A percentile compares a stretch with the other conserved stretches of the same genome.
phyloP scores from a whole-genome alignment of 108 stramenopile species.

The Fragilaria crotonensis region DNA sequence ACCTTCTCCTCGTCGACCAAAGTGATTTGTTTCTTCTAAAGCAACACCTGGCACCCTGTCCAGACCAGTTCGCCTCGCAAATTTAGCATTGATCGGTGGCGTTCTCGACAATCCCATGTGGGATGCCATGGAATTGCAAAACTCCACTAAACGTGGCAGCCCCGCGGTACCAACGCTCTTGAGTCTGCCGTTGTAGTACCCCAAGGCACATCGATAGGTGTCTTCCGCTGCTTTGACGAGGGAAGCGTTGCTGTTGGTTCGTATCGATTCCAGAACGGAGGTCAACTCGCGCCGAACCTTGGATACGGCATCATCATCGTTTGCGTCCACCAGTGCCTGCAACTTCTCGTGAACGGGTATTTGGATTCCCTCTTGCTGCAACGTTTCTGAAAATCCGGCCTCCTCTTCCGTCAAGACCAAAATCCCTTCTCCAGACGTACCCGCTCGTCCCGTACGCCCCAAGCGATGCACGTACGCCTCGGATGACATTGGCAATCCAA shows the following conservation, averaged over 20 bases:
- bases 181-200: slow-evolving; percentile 14
- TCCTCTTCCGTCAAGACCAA: slow-evolving; percentile 56
- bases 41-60: background rate
- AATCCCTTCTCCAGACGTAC: slow-evolving; percentile 57
- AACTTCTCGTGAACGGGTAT: background rate
- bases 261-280: slow-evolving; percentile 8
- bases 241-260: slow-evolving; percentile 18
- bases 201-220: slow-evolving; percentile 24
- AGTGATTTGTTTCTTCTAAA: no score
- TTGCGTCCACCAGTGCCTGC: background rate
- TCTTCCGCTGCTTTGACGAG: slow-evolving; percentile 28
- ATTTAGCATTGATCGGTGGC: background rate
- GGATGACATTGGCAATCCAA: slow-evolving; percentile 62
- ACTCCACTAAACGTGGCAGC: background rate
- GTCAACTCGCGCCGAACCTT: background rate
- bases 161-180: background rate
- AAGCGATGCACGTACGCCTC: slow-evolving; percentile 96
- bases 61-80: background rate
- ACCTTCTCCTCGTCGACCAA: no score
- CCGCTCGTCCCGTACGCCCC: slow-evolving; percentile 92
- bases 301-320: slow-evolving; percentile 1
- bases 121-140: background rate
- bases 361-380: slow-evolving; percentile 12
- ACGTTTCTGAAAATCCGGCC: slow-evolving; percentile 10
- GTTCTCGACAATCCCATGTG: background rate